Evolutionary conservation across 805 yeast species (phyloP).

Genomic region (Candida pseudofarinosa): DNA sequence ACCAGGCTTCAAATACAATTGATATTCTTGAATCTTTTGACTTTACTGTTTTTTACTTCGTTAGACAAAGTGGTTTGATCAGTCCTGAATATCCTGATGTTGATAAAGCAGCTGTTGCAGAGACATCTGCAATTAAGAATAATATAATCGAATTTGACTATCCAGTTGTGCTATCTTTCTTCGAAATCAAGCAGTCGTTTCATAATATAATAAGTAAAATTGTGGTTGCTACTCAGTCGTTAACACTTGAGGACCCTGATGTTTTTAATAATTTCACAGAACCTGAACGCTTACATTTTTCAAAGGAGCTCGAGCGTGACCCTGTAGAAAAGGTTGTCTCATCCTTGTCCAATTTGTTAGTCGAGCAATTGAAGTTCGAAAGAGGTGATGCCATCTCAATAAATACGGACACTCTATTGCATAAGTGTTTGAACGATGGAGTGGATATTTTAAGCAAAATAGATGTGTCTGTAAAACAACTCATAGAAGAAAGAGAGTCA

Average conservation of each 20-base stretch:
- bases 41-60: conserved; percentile 46
- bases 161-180: conserved; percentile 63
- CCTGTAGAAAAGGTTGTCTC: conserved; percentile 50
- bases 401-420: conserved; percentile 37
- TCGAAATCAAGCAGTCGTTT: conserved; percentile 66
- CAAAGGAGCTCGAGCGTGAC: conserved; percentile 32
- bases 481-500: conserved; percentile 68
- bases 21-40: conserved; percentile 60
- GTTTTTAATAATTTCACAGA: conserved; percentile 62
- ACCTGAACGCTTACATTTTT: conserved; percentile 43
- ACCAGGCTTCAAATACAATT: conserved; percentile 44
- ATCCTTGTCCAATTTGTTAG: conserved; percentile 43
- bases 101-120: conserved; percentile 3
- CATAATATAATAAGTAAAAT: conserved; percentile 58
- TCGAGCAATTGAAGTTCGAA: conserved; percentile 37
- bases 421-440: conserved; percentile 35
- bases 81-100: conserved; percentile 22
- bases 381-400: conserved; percentile 32
- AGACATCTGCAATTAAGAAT: background rate
- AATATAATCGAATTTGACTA: conserved; percentile 37
- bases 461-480: conserved; percentile 44
- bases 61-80: conserved; percentile 17
- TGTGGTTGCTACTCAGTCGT: conserved; percentile 63
- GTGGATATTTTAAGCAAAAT: conserved; percentile 31
- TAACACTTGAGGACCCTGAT: conserved; percentile 72